These are phyloP conservation scores for Diplodia seriata DNA, from an alignment of 2,329 filamentous ascomycete species.

Conservation along the genomic window DNA sequence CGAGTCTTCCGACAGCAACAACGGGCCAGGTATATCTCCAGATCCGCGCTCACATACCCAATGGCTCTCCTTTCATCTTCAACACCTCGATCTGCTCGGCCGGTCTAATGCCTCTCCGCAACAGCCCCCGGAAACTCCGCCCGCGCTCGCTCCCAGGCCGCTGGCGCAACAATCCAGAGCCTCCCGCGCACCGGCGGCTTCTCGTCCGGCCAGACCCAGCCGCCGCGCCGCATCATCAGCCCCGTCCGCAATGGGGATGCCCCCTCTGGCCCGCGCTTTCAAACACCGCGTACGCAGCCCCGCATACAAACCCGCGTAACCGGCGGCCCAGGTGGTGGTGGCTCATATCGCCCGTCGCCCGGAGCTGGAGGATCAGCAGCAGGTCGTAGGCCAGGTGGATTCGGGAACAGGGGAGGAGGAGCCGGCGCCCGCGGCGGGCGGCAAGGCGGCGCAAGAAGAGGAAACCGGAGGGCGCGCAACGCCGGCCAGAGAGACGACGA, in stretches of 20 bases:
- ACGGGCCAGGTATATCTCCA: slow-evolving; percentile 4
- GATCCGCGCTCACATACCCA: not conserved
- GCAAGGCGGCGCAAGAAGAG: not conserved
- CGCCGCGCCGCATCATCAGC: not conserved
- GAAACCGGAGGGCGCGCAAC: not conserved
- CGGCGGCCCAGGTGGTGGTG: not conserved
- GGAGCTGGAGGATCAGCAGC: not conserved
- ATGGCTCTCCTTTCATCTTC: slow-evolving; percentile 2
- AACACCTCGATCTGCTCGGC: not conserved
- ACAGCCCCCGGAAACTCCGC: slow-evolving; percentile 12
- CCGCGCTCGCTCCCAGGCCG: slow-evolving; percentile 22
- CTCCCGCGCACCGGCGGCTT: slow-evolving; percentile 6
- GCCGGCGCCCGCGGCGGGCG: not conserved
- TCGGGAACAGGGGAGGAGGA: not conserved
- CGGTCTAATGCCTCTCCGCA: not conserved
- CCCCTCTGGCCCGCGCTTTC: not conserved
- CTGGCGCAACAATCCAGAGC: slow-evolving; percentile 13
- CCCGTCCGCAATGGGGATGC: not conserved
- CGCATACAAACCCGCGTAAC: slow-evolving; percentile 13
- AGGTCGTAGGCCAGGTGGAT: not conserved
- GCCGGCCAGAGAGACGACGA: not conserved
- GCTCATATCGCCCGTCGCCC: not conserved
- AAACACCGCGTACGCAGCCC: slow-evolving; percentile 5
- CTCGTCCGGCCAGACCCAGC: slow-evolving; percentile 4
- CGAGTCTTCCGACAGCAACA: slow-evolving; percentile 10